Evolutionary conservation across 495 filamentous ascomycete species (phyloP), one percentile per base, ranked within the genome.

Genomic region (Neurospora sp.): DNA sequence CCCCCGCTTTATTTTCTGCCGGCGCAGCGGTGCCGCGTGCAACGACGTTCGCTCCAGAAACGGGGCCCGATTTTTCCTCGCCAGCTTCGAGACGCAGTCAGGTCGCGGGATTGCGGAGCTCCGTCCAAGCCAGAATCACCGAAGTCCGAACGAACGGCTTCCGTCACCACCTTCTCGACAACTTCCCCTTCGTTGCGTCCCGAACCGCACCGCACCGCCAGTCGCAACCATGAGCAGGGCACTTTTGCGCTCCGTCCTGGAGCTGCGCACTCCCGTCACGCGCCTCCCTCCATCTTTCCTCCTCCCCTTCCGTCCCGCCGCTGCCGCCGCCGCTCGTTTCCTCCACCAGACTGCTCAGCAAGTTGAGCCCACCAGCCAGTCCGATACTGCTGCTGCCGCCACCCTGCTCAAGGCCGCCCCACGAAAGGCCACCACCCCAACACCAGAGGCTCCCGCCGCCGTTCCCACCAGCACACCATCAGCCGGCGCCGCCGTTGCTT

Each of bases 191-290:
- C 70, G 42, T 73, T 69, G 39, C 70, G 44, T 66, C 74, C 72
- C 41, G 61, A 44, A 72, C 71, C 22, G 61, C 71, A 71, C 40
- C 73, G 40, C 69, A 71, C 71, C 35, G 31, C 42, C 73, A 37
- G 6, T 44, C 46, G n/a, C 73, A 61, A 75, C 69, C 71, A 85
- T 86, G 84, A 86, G 84, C 77, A 78, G 83, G 69, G 75, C 81
- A 70, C 79, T 84, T 44, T 77, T 86, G 69, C 83, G 84, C 82
- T 83, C 84, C 83, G 77, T 82, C 73, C 74, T 83, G 81, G 84
- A 82, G 83, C 82, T 86, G 71, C 79, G 83, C 70, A 74, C 79
- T 16, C 79, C 82, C 14, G 71, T 79, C 69, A 75, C 79, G 31
- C 79, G 80, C 35, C 78, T 82, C 11, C 76, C 81, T 39, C 77